Evolutionary conservation across 2,329 filamentous ascomycete species (phyloP).

Genomic region (Rhinocladiella mackenziei): DNA sequence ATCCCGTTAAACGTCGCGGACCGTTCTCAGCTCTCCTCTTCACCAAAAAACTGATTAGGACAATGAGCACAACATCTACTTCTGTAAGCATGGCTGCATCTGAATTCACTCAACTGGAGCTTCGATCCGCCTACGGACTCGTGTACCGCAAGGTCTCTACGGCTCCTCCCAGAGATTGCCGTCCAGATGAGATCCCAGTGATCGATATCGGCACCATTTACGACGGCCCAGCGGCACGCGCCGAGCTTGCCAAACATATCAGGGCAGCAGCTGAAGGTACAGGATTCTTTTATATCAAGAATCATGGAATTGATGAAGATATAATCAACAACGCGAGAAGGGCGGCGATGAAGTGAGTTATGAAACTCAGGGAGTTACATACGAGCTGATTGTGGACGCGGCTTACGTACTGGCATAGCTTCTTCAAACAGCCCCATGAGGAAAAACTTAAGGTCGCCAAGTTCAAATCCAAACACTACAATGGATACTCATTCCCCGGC

Average conservation of each 20-base stretch:
- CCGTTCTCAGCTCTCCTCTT: neutral
- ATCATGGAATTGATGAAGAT: constrained; percentile 41
- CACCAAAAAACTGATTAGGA: no score
- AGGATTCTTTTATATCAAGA: constrained; percentile 47
- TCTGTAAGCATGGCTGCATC: neutral
- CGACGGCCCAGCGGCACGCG: constrained; percentile 34
- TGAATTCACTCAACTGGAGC: neutral
- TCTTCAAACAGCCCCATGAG: constrained; percentile 44
- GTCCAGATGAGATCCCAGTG: constrained; percentile 48
- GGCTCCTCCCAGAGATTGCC: constrained; percentile 40
- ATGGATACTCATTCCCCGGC: constrained; percentile 14
- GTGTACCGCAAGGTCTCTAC: constrained; percentile 44
- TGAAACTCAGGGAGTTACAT: no score
- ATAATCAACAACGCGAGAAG: constrained; percentile 1
- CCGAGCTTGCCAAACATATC: constrained; percentile 41
- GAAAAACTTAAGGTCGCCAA: constrained; percentile 47
- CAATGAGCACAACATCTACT: neutral
- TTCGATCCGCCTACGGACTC: constrained; percentile 42
- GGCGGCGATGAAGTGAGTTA: neutral
- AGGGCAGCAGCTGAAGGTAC: constrained; percentile 46
- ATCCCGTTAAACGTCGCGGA: neutral
- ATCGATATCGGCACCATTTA: constrained; percentile 48
- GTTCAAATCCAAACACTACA: constrained; percentile 42
- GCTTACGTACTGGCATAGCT: no score
- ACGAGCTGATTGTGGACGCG: no score